Conservation (phyloP, 208 protist genomes). For the Leishmania tropica region DNA sequence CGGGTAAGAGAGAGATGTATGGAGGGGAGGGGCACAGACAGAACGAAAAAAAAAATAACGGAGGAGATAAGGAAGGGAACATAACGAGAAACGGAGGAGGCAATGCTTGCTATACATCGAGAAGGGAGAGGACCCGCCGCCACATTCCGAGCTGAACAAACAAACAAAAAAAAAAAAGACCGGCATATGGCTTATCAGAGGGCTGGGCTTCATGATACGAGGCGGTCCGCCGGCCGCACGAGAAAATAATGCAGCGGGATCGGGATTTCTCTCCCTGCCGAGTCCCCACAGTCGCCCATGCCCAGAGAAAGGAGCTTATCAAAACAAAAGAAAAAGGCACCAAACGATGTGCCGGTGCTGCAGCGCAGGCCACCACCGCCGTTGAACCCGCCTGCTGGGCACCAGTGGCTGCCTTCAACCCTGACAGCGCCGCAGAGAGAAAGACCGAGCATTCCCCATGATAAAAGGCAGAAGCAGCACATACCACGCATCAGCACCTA, state of each 20-base stretch:
- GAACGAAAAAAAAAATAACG: neutral
- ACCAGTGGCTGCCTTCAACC: neutral
- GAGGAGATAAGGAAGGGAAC: neutral
- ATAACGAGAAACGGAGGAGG: neutral
- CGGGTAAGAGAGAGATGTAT: neutral
- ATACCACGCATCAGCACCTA: neutral
- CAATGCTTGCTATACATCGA: no score
- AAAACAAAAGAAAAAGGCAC: neutral
- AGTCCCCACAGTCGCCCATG: neutral
- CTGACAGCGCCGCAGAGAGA: neutral
- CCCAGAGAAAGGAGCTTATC: neutral
- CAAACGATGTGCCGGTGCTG: neutral
- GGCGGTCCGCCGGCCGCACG: no score
- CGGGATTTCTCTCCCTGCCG: neutral
- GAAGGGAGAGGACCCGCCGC: neutral
- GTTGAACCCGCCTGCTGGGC: neutral
- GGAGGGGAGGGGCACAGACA: neutral
- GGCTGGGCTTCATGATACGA: neutral
- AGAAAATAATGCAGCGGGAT: neutral
- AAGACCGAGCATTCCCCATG: neutral
- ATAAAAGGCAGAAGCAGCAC: neutral
- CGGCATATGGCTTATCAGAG: neutral
- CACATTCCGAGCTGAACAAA: neutral
- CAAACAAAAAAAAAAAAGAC: neutral
- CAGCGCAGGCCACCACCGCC: neutral